phyloP scores from a whole-genome alignment of 208 protist species.

The Crithidia expoeki region DNA sequence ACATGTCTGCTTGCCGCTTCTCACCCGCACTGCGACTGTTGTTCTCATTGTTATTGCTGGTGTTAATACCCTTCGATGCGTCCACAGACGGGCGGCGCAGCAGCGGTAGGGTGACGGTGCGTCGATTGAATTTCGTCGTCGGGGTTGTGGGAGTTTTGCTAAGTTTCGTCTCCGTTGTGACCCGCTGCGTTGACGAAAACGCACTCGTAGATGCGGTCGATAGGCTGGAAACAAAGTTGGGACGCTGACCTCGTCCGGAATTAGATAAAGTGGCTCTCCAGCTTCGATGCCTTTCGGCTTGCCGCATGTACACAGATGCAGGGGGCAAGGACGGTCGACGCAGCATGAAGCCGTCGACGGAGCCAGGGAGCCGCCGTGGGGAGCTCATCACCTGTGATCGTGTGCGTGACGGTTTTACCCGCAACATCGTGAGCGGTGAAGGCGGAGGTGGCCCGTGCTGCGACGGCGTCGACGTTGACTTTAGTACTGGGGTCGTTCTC shows the following conservation, averaged over 20 bases:
- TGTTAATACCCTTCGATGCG: neutral
- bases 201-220: neutral
- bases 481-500: neutral
- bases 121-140: neutral
- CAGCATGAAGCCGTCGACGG: neutral
- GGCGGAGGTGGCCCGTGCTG: neutral
- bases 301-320: neutral
- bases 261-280: neutral
- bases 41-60: neutral
- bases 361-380: neutral
- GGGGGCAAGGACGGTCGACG: neutral
- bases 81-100: neutral
- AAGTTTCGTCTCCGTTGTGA: neutral
- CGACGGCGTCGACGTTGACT: neutral
- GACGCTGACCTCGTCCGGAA: neutral
- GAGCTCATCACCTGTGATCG: neutral
- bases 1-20: neutral
- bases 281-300: neutral
- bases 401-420: neutral
- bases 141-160: neutral
- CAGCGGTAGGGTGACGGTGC: slow-evolving; percentile 2
- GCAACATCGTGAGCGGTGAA: slow-evolving; percentile 1
- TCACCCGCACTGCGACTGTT: neutral
- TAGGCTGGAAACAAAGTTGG: neutral
- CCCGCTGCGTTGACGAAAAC: neutral